Evolutionary conservation across 257 asterid genomes (phyloP).

Genomic region (Solanum commersonii): DNA sequence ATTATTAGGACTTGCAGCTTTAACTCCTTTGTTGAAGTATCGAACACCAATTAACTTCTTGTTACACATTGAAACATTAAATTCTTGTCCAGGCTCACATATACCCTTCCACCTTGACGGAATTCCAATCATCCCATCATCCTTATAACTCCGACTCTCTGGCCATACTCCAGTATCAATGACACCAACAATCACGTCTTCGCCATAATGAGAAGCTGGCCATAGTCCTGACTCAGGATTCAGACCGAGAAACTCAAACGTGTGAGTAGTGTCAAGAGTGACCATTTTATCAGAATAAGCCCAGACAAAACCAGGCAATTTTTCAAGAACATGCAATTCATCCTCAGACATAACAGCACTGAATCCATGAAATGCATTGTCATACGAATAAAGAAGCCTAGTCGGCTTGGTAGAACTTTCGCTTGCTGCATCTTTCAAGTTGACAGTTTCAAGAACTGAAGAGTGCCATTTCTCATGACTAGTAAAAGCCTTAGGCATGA

Average conservation of each 20-base stretch:
- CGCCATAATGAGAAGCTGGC: slow-evolving; percentile 47
- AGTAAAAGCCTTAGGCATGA: slow-evolving; percentile 37
- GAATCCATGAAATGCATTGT: slow-evolving; percentile 48
- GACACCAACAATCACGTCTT: slow-evolving; percentile 45
- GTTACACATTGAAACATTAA: slow-evolving; percentile 41
- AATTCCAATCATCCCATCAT: slow-evolving; percentile 33
- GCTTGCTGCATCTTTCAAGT: not conserved
- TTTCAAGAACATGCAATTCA: slow-evolving; percentile 27
- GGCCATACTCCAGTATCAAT: slow-evolving; percentile 58
- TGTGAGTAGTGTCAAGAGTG: slow-evolving; percentile 43
- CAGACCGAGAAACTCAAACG: slow-evolving; percentile 33
- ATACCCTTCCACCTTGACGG: slow-evolving; percentile 51
- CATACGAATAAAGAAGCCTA: slow-evolving; percentile 35
- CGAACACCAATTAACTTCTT: slow-evolving; percentile 43
- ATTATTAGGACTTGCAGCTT: slow-evolving; percentile 17
- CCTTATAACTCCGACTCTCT: slow-evolving; percentile 46
- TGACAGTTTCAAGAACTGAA: slow-evolving; percentile 18
- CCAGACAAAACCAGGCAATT: slow-evolving; percentile 41
- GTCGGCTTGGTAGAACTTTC: not conserved
- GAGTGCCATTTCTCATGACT: slow-evolving; percentile 30
- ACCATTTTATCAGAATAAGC: slow-evolving; percentile 23
- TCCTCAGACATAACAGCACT: slow-evolving; percentile 31
- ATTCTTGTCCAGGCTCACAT: slow-evolving; percentile 36
- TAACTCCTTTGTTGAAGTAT: slow-evolving; percentile 34
- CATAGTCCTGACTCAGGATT: slow-evolving; percentile 36